Evolutionary conservation across 441 rosid species (phyloP).

Genomic region (Theobroma grandiflorum): DNA sequence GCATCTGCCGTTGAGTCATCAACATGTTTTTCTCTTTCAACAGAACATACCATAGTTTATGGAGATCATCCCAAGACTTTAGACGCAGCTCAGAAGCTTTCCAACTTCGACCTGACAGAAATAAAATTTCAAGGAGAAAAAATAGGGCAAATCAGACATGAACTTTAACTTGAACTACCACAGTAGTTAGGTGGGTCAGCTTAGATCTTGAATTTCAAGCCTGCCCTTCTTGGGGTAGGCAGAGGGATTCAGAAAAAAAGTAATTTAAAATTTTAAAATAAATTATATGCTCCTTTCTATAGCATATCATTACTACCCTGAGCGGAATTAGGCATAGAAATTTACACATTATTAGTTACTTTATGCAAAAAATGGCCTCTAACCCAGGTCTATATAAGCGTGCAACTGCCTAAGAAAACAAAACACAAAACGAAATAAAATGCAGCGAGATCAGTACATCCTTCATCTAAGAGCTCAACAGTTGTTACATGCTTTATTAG

Average conservation of each 20-base stretch:
- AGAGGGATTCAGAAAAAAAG: neutral
- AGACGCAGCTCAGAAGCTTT: slow-evolving; percentile 93
- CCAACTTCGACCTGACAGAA: slow-evolving; percentile 88
- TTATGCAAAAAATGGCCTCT: no score
- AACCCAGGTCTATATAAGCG: no score
- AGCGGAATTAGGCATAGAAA: no score
- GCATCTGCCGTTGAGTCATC: slow-evolving; percentile 94
- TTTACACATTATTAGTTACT: no score
- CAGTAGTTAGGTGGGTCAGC: neutral
- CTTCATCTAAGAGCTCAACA: neutral
- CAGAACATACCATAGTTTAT: slow-evolving; percentile 92
- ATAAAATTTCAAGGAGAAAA: slow-evolving; percentile 26
- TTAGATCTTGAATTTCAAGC: neutral
- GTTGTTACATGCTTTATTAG: neutral
- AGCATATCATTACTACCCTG: no score
- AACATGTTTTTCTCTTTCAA: slow-evolving; percentile 96
- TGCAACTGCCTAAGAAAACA: no score
- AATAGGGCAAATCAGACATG: neutral
- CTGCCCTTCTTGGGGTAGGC: neutral
- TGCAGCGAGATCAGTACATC: neutral
- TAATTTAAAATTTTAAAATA: neutral
- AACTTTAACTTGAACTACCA: neutral
- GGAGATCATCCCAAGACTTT: slow-evolving; percentile 94
- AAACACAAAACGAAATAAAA: no score
- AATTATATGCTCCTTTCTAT: neutral